A percentile compares a stretch with the other conserved stretches of the same genome.
Conservation (phyloP, 1,139 yeast species). For the Scheffersomyces quercinus region DNA sequence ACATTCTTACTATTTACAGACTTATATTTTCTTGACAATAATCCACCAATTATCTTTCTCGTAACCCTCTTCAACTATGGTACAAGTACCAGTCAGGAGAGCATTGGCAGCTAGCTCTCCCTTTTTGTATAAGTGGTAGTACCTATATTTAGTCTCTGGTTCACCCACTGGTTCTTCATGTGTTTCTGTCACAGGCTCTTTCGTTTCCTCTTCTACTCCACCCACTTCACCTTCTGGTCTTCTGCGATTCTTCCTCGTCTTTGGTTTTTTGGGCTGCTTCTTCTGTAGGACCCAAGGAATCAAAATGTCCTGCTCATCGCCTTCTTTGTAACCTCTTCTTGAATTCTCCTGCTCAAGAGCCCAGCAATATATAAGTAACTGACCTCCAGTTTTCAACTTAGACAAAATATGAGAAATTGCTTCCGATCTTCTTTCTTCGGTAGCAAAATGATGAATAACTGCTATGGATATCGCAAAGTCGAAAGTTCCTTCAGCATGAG, state of each 20-base stretch:
- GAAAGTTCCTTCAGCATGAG: slow-evolving; percentile 59
- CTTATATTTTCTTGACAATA: slow-evolving; percentile 24
- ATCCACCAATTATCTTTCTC: slow-evolving; percentile 96
- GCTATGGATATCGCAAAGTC: slow-evolving; percentile 96
- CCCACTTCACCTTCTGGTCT: slow-evolving; percentile 6
- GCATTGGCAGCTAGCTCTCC: slow-evolving; percentile 83
- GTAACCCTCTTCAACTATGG: slow-evolving; percentile 71
- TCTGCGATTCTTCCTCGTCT: slow-evolving; percentile 15
- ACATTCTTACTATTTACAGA: too few relatives aligned
- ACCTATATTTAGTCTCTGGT: slow-evolving; percentile 64
- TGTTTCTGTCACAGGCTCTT: background rate
- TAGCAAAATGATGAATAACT: slow-evolving; percentile 94
- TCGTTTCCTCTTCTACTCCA: slow-evolving; percentile 5
- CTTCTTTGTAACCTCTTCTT: slow-evolving; percentile 83
- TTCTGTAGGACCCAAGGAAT: slow-evolving; percentile 90
- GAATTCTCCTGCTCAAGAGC: slow-evolving; percentile 90
- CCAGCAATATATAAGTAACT: slow-evolving; percentile 88
- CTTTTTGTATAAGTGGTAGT: slow-evolving; percentile 78
- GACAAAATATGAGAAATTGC: slow-evolving; percentile 72
- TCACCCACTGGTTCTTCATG: background rate
- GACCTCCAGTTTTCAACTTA: slow-evolving; percentile 60
- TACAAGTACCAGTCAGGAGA: slow-evolving; percentile 61
- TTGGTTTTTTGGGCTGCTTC: slow-evolving; percentile 28
- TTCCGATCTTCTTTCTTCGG: slow-evolving; percentile 69
- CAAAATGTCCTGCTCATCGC: slow-evolving; percentile 88